These are phyloP conservation scores for Quercus suber DNA, from an alignment of 306 rosid species.

Conservation along the genomic window DNA sequence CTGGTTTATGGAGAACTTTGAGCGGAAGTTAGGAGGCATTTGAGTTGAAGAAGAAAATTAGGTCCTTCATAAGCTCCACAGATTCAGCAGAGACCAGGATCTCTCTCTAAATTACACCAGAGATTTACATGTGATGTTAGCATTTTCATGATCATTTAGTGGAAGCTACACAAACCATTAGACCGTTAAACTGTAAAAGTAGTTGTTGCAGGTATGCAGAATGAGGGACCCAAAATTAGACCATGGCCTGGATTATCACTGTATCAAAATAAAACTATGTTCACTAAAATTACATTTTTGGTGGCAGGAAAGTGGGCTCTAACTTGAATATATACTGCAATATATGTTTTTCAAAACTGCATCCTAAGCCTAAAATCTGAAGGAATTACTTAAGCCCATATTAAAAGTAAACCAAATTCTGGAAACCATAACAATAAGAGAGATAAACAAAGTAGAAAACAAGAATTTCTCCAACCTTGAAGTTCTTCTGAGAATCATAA, in stretches of 20 bases:
- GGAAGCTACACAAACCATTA: neutral
- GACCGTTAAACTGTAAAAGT: neutral
- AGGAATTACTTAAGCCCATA: no score
- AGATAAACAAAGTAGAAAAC: neutral
- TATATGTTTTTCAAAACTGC: no score
- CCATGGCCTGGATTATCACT: neutral
- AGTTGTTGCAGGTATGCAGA: neutral
- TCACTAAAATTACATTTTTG: neutral
- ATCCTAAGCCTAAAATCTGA: no score
- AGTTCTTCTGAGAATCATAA: conserved; percentile 52
- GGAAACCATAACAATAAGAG: neutral
- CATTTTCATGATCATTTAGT: neutral
- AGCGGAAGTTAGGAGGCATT: conserved; percentile 44
- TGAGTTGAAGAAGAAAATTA: conserved; percentile 64
- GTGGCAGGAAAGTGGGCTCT: neutral
- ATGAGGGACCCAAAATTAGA: neutral
- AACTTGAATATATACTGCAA: neutral
- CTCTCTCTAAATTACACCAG: conserved; percentile 59
- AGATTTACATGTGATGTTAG: conserved; percentile 4
- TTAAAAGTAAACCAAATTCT: no score
- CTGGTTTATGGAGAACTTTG: conserved; percentile 51
- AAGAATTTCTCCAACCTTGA: conserved; percentile 55
- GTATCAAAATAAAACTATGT: neutral
- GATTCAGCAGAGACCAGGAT: conserved; percentile 64
- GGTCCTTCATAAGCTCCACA: conserved; percentile 57